These are phyloP conservation scores for Gamsiella multidivaricata DNA, from an alignment of 192 early-diverging fungal species.

Conservation along the genomic window DNA sequence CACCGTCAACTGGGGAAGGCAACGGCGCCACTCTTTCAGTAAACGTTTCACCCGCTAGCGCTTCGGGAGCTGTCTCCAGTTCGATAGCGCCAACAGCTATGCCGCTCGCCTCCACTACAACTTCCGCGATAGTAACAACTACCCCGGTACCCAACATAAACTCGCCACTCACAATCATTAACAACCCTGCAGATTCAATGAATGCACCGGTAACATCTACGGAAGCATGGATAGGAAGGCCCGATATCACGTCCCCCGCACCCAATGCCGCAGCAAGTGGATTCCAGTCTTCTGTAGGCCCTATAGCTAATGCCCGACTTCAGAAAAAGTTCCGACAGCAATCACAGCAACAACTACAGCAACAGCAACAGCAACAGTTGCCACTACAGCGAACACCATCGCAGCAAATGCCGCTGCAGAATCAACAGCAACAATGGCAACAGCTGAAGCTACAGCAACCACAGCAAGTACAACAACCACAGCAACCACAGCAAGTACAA, in stretches of 20 bases:
- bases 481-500: slow-evolving; percentile 2
- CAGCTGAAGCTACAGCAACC: slow-evolving; percentile 7
- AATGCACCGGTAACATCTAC: background rate
- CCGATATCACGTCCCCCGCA: background rate
- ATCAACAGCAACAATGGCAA: background rate
- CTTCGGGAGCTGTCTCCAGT: background rate
- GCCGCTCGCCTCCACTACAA: background rate
- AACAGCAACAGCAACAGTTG: slow-evolving; percentile 9
- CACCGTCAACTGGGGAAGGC: background rate
- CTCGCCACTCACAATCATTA: background rate
- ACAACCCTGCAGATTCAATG: background rate
- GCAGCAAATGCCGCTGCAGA: background rate
- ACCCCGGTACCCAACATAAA: background rate
- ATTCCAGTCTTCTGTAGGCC: background rate
- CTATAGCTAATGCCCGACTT: background rate
- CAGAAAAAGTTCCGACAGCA: slow-evolving; percentile 10
- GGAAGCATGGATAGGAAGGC: background rate
- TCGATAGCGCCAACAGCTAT: background rate
- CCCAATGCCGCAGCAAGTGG: background rate
- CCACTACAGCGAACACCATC: background rate
- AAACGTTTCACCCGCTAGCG: background rate
- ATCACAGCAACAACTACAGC: slow-evolving; percentile 11
- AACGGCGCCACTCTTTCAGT: background rate
- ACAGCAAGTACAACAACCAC: background rate
- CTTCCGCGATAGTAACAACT: background rate